Evolutionary conservation across 768 basidiomycete genomes (phyloP), one percentile per base, ranked within the genome.

Genomic region (Trametes elegans): DNA sequence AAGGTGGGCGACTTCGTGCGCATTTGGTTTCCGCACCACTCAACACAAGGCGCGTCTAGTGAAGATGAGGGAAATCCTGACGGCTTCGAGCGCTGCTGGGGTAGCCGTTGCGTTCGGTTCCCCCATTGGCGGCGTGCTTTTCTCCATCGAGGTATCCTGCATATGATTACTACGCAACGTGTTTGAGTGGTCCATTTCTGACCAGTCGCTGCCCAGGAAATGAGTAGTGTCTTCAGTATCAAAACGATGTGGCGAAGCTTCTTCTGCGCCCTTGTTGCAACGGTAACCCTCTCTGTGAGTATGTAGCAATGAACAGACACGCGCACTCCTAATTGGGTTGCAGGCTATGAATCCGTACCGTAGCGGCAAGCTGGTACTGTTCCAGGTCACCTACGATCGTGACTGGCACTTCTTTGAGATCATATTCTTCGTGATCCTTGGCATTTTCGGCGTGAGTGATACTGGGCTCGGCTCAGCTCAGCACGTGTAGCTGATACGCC

Each of bases 391-490:
- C 2, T 99, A 98, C 70, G 90, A 90, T 67, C 82, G 96, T 28
- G 93, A 94, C 65, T 99, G 97, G 97, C 97, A 98, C 68, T 98
- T 96, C 73, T 98, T 98, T 66, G 97, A 98, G 67, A 90, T 99
- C 46, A 87, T 97, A 16, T 96, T 96, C 70, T 99, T 95, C 71
- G 79, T 98, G 49, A 82, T 98, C 55, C 82, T 99, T 36, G 97
- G 97, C 9, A 79, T 98, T 58, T 99, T 99, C 69, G 97, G 97
- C 43, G 96, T 96, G 66, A 57, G 83, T 72, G 0, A n/a, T n/a
- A n/a, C n/a, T n/a, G n/a, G n/a, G n/a, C n/a, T n/a, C n/a, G n/a
- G n/a, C n/a, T n/a, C n/a, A n/a, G n/a, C n/a, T n/a, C n/a, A n/a
- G n/a, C n/a, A n/a, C n/a, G n/a, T n/a, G n/a, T n/a, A n/a, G n/a